Evolutionary conservation across 805 yeast species (phyloP).

Genomic region (Saturnispora mendoncae): DNA sequence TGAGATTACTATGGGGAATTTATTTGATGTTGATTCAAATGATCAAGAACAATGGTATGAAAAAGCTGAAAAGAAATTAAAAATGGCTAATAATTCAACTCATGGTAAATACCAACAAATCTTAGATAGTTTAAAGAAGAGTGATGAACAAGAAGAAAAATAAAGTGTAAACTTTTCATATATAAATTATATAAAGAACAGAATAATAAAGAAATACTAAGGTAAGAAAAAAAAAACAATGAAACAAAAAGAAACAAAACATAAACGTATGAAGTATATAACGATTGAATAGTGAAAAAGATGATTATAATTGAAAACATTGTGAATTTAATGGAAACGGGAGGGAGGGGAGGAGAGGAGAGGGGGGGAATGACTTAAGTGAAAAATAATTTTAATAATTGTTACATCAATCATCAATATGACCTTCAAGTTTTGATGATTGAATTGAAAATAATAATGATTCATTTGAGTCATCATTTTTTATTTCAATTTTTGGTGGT

Average conservation of each 20-base stretch:
- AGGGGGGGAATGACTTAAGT: too few relatives aligned
- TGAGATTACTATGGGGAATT: conserved; percentile 66
- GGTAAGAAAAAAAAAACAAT: too few relatives aligned
- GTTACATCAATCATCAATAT: neutral
- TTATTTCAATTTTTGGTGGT: neutral
- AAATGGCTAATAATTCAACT: conserved; percentile 69
- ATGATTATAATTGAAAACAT: too few relatives aligned
- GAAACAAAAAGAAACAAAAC: too few relatives aligned
- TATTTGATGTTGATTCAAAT: conserved; percentile 52
- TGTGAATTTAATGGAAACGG: too few relatives aligned
- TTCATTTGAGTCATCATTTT: neutral
- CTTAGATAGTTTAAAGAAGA: conserved; percentile 31
- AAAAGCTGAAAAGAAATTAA: conserved; percentile 60
- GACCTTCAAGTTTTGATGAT: neutral
- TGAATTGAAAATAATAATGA: neutral
- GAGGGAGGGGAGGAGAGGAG: too few relatives aligned
- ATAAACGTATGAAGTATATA: too few relatives aligned
- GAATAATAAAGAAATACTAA: neutral
- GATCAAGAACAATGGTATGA: conserved; percentile 61
- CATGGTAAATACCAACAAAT: conserved; percentile 66
- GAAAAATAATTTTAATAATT: too few relatives aligned
- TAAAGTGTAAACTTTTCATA: neutral
- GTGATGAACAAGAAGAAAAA: neutral
- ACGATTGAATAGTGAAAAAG: too few relatives aligned
- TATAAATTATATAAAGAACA: neutral